phyloP scores from a whole-genome alignment of 805 yeast genomes.

The Barnettozyma siamensis region DNA sequence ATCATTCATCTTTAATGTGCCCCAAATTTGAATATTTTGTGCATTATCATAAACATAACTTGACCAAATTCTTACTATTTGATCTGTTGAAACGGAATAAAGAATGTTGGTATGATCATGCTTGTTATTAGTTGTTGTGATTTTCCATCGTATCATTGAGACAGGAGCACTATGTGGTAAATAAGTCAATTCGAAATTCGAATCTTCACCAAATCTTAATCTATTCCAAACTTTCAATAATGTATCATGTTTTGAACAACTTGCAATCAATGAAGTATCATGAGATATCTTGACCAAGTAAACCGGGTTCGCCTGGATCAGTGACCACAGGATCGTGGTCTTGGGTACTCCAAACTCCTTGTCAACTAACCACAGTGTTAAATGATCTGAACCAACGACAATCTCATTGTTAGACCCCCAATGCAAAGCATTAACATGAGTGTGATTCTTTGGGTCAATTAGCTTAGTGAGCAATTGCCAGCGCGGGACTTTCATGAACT shows the following conservation, averaged over 20 bases:
- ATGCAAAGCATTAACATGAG: slow-evolving; percentile 37
- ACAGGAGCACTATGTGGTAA: slow-evolving; percentile 61
- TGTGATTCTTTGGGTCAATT: slow-evolving; percentile 25
- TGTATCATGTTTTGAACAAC: slow-evolving; percentile 55
- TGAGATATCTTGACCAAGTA: slow-evolving; percentile 52
- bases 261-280: slow-evolving; percentile 63
- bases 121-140: slow-evolving; percentile 23
- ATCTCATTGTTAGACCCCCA: slow-evolving; percentile 58
- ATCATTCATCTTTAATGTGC: slow-evolving; percentile 32
- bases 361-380: slow-evolving; percentile 47
- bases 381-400: slow-evolving; percentile 50
- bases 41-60: slow-evolving; percentile 56
- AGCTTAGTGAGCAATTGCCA: slow-evolving; percentile 39
- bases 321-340: slow-evolving; percentile 31
- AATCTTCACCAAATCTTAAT: slow-evolving; percentile 55
- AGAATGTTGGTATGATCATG: slow-evolving; percentile 41
- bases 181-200: slow-evolving; percentile 63
- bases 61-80: slow-evolving; percentile 61
- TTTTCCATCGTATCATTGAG: slow-evolving; percentile 54
- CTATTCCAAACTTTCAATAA: slow-evolving; percentile 78
- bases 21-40: slow-evolving; percentile 53
- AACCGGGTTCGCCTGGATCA: slow-evolving; percentile 56
- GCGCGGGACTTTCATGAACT: slow-evolving; percentile 33
- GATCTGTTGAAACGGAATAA: slow-evolving; percentile 60
- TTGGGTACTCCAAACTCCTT: slow-evolving; percentile 39